Evolutionary conservation across 2,329 filamentous ascomycete genomes (phyloP), one percentile per base, ranked within the genome.

Genomic region (Byssochlamys sp.): DNA sequence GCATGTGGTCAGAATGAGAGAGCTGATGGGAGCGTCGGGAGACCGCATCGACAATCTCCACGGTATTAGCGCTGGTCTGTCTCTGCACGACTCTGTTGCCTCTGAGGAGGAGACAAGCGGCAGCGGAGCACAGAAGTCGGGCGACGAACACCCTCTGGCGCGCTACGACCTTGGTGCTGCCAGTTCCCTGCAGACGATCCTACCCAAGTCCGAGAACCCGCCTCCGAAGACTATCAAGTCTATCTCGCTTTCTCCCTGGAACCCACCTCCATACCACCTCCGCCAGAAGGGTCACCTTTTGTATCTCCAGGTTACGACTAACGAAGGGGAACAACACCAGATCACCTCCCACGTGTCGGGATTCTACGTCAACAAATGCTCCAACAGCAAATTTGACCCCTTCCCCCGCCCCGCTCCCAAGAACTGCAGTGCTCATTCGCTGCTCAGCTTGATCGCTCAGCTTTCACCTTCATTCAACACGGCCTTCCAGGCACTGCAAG

Each of bases 361-460:
- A 24, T 99, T 99, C 80, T 99, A 87, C 73, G 88, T 97, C 68
- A 99, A 96, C 81, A 96, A 91, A 75, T 96, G 89, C 29, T 94
- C 90, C 56, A 96, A 94, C 75, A 84, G 83, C 76, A 96, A 94
- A 75, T 99, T 99, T 67, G 94, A 97, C 72, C 94, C 94, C 9
- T 86, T 85, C 64, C 91, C 91, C 5, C 84, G 88, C 62, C 80
- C 85, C 35, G 81, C 87, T 14, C 89, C 91, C 27, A 96, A 96
- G 77, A 85, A 84, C 39, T 81, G 84, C 65, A 82, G 84, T 19
- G 85, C 91, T 2, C 94, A 97, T 76, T 99, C 94, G 10, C 81
- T 99, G 53, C 81, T 97, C 60, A 86, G 83, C 28, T 79, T 99
- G 57, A 83, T 99, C 58, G 80, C 82, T 55, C 79, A 88, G 58